Base-by-base conservation (phyloP, 225 moss, liverwort and hornwort genomes). In the Bryum argenteum region DNA sequence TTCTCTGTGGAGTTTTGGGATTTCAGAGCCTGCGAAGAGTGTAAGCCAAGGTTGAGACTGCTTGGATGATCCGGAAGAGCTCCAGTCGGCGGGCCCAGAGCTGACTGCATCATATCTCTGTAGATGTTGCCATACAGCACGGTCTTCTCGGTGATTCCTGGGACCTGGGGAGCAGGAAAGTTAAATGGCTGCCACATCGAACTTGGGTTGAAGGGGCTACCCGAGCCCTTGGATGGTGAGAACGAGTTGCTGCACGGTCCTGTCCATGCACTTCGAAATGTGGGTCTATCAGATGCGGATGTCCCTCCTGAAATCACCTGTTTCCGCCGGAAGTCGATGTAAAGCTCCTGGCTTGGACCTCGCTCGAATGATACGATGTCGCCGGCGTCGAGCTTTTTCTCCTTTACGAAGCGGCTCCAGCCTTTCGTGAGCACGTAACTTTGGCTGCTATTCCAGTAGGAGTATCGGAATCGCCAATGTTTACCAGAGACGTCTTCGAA, bases 371-470 rank as follows among this genome's bases (percentile, higher is more conserved):
- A 92, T 22, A 98, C 98, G 12, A 91, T 88, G 55, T 98, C 98
- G n/a, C 94, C 98, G 11, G 98, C 98, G 60, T 93, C 92, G 9
- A 98, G 89, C 76, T 94, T 98, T 82, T 98, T 98, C 75, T 98
- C 98, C 81, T 98, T 98, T 23, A 98, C 98, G 65, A 98, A 98
- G 45, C 98, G 77, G 72, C 94, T 94, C 98, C 98, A 98, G 17
- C 98, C 98, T 65, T 98, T 98, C 8, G 98, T 98, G 45, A 98
- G 92, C 38, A 98, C 98, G 56, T 98, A 98, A 80, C 94, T 94
- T 71, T 98, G 98, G 65, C 94, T 94, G 73, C 98, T 98, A 54
- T 98, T 98, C 98, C 98, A 98, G 61, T 98, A 98, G 0, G 98
- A 98, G 59, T 98, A 98, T 6, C 98, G 89, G 70, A 98, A 98